A percentile compares a stretch with the other conserved stretches of the same genome.
Conservation (phyloP, 2,329 filamentous ascomycete species). For the Alternaria gansuensis region DNA sequence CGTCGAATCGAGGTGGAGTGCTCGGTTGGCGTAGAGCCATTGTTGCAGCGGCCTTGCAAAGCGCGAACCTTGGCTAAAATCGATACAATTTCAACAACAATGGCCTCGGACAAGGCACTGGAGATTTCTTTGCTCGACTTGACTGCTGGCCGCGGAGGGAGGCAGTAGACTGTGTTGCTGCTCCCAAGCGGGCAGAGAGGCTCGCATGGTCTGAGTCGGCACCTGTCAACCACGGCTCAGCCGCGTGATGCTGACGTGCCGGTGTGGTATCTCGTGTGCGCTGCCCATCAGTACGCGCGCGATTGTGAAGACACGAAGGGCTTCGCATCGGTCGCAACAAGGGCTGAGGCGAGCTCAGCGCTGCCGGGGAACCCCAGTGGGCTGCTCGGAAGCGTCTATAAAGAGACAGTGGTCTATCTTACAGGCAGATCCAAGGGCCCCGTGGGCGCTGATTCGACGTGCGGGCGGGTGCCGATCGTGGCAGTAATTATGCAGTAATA, state of each 20-base stretch:
- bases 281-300: constrained; percentile 26
- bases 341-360: constrained; percentile 20
- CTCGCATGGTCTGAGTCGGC: constrained; percentile 17
- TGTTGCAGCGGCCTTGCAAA: constrained; percentile 9
- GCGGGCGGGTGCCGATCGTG: constrained; percentile 12
- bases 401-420: constrained; percentile 20
- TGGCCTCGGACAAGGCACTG: constrained; percentile 19
- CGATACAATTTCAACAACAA: constrained; percentile 21
- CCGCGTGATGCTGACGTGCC: constrained; percentile 36
- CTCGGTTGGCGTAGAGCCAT: constrained; percentile 11
- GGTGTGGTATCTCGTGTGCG: constrained; percentile 21
- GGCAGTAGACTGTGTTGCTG: constrained; percentile 2
- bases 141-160: constrained; percentile 6
- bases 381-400: constrained; percentile 19
- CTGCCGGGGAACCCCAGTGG: constrained; percentile 17
- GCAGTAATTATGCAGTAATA: constrained; percentile 37
- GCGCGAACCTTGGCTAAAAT: constrained; percentile 22
- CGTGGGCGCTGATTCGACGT: constrained; percentile 13
- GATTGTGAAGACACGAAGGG: constrained; percentile 23
- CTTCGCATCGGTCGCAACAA: constrained; percentile 28
- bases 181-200: constrained; percentile 23
- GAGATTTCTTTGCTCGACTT: constrained; percentile 13
- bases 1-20: constrained; percentile 7
- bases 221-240: constrained; percentile 36
- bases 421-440: constrained; percentile 8